Evolutionary conservation across 2,329 filamentous ascomycete species (phyloP).

Genomic region (Aspergillus latus): DNA sequence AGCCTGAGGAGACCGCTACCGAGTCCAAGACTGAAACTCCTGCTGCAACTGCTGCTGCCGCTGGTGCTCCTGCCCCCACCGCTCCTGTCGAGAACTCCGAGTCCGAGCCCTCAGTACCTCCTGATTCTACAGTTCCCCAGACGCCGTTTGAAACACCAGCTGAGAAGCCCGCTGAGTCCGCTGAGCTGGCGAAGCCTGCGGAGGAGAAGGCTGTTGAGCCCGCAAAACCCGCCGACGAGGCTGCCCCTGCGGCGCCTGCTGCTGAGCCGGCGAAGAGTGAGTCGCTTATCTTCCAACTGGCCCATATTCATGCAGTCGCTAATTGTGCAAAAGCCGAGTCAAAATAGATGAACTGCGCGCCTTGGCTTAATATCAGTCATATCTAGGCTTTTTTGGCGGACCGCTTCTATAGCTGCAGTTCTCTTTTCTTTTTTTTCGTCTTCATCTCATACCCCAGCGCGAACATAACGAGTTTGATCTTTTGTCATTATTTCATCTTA

Average conservation of each 20-base stretch:
- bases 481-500: slow-evolving; percentile 11
- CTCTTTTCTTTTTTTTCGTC: neutral
- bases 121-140: slow-evolving; percentile 12
- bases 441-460: slow-evolving; percentile 17
- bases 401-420: slow-evolving; percentile 7
- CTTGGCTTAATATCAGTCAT: neutral
- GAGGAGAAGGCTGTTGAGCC: slow-evolving; percentile 17
- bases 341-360: slow-evolving; percentile 13
- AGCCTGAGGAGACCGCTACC: slow-evolving; percentile 8
- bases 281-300: slow-evolving; percentile 10
- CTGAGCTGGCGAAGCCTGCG: slow-evolving; percentile 17
- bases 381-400: neutral
- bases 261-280: slow-evolving; percentile 6
- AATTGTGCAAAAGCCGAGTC: slow-evolving; percentile 12
- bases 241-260: slow-evolving; percentile 11
- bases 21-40: slow-evolving; percentile 14
- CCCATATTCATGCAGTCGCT: slow-evolving; percentile 9
- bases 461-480: slow-evolving; percentile 14
- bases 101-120: slow-evolving; percentile 4
- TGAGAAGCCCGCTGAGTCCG: slow-evolving; percentile 15
- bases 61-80: slow-evolving; percentile 6
- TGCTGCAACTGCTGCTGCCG: slow-evolving; percentile 3
- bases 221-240: slow-evolving; percentile 14
- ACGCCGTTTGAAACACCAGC: slow-evolving; percentile 8
- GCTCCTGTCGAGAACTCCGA: slow-evolving; percentile 6